Evolutionary conservation across 1,284 basidiomycete genomes (phyloP).

Genomic region (Microbotryum saponariae): DNA sequence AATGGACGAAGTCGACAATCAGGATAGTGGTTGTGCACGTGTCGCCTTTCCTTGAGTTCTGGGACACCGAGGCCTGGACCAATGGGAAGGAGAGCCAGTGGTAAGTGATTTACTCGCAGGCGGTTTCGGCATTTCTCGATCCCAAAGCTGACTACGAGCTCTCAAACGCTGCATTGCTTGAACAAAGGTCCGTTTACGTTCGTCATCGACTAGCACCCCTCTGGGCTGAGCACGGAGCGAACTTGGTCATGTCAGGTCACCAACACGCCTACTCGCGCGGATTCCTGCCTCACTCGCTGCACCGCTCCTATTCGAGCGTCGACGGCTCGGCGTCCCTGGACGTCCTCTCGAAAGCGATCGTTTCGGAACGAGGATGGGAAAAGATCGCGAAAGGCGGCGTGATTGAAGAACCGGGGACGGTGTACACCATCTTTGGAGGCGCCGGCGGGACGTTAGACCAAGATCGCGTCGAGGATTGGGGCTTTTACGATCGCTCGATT

Average conservation of each 20-base stretch:
- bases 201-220: constrained; percentile 26
- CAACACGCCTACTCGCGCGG: constrained; percentile 34
- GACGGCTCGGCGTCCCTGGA: constrained; percentile 8
- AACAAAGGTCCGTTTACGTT: constrained; percentile 31
- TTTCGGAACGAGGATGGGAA: constrained; percentile 16
- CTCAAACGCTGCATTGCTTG: not conserved
- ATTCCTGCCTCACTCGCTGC: constrained; percentile 25
- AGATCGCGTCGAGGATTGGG: constrained; percentile 34
- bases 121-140: not conserved
- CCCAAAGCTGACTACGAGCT: not conserved
- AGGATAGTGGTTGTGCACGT: constrained; percentile 33
- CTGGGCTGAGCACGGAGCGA: constrained; percentile 12
- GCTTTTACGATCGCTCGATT: constrained; percentile 19
- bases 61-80: constrained; percentile 31
- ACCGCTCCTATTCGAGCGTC: constrained; percentile 10
- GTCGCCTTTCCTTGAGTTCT: constrained; percentile 34
- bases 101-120: constrained; percentile 11
- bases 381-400: not conserved
- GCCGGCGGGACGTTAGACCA: constrained; percentile 33
- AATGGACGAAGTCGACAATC: constrained; percentile 32
- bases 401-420: constrained; percentile 20
- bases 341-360: constrained; percentile 5
- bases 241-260: constrained; percentile 33
- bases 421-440: constrained; percentile 28
- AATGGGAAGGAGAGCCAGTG: constrained; percentile 26